A percentile compares a stretch with the other conserved stretches of the same genome.
These are phyloP conservation scores for Cerrena zonata DNA, from an alignment of 1,284 basidiomycete genomes.

Conservation along the genomic window DNA sequence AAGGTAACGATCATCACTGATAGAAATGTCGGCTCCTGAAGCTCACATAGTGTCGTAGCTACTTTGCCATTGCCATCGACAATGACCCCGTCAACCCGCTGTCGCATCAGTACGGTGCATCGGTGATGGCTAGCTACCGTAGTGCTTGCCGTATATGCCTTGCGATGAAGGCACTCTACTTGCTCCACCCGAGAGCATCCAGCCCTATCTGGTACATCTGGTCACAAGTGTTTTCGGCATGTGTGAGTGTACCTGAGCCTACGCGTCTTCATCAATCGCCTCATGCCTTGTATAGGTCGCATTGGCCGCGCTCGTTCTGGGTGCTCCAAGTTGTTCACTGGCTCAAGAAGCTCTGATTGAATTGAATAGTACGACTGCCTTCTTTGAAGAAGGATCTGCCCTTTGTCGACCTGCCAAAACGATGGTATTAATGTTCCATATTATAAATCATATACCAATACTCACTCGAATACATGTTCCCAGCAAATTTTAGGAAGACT, in stretches of 20 bases:
- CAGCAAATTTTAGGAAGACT: constrained; percentile 10
- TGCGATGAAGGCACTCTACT: constrained; percentile 34
- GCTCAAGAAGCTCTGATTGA: constrained; percentile 35
- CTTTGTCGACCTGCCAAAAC: constrained; percentile 35
- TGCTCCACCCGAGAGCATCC: constrained; percentile 31
- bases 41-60: constrained; percentile 16
- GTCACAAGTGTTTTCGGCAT: constrained; percentile 45
- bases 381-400: constrained; percentile 40
- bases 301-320: constrained; percentile 41
- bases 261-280: constrained; percentile 14
- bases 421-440: constrained; percentile 27
- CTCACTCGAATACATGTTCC: background rate
- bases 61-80: constrained; percentile 43
- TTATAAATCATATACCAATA: too few relatives aligned
- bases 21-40: background rate
- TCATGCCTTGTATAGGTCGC: constrained; percentile 30
- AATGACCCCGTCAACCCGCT: constrained; percentile 38
- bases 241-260: constrained; percentile 27
- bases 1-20: constrained; percentile 15
- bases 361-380: constrained; percentile 32
- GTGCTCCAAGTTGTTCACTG: constrained; percentile 40
- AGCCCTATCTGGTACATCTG: constrained; percentile 46
- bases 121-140: constrained; percentile 41
- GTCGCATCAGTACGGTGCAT: constrained; percentile 40
- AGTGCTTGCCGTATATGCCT: constrained; percentile 40